Conservation (phyloP, 2,329 filamentous ascomycete species). For the Colletotrichum tofieldiae region DNA sequence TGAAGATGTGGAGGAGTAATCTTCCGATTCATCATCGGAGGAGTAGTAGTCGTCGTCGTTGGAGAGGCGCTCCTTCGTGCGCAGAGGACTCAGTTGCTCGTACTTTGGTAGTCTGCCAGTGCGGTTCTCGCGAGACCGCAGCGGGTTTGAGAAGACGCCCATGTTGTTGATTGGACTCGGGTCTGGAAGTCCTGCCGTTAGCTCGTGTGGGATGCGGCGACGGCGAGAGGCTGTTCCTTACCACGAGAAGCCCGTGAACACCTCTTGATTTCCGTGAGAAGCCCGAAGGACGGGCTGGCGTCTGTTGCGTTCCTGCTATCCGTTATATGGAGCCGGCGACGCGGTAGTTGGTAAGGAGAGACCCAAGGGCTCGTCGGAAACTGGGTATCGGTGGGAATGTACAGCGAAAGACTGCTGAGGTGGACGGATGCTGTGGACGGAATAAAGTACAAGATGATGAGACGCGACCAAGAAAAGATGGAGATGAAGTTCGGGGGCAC, state of each 20-base stretch:
- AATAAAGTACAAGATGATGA: slow-evolving; percentile 22
- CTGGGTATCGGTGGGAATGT: slow-evolving; percentile 13
- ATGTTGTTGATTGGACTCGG: slow-evolving; percentile 53
- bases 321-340: not conserved
- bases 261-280: slow-evolving; percentile 12
- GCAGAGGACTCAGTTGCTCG: slow-evolving; percentile 55
- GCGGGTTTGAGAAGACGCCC: slow-evolving; percentile 65
- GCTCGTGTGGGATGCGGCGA: not conserved
- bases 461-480: slow-evolving; percentile 29
- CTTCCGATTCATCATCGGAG: slow-evolving; percentile 62
- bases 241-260: slow-evolving; percentile 16
- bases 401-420: slow-evolving; percentile 20
- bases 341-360: slow-evolving; percentile 13
- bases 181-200: slow-evolving; percentile 17
- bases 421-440: slow-evolving; percentile 15
- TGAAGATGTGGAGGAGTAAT: slow-evolving; percentile 58
- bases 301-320: slow-evolving; percentile 9
- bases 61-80: slow-evolving; percentile 66
- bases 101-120: slow-evolving; percentile 65
- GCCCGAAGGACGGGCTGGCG: slow-evolving; percentile 15
- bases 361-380: slow-evolving; percentile 15
- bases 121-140: slow-evolving; percentile 63
- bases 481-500: slow-evolving; percentile 34
- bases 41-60: slow-evolving; percentile 66
- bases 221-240: slow-evolving; percentile 6